Conservation (phyloP, 2,329 filamentous ascomycete genomes). For the Orbilia ellipsospora region DNA sequence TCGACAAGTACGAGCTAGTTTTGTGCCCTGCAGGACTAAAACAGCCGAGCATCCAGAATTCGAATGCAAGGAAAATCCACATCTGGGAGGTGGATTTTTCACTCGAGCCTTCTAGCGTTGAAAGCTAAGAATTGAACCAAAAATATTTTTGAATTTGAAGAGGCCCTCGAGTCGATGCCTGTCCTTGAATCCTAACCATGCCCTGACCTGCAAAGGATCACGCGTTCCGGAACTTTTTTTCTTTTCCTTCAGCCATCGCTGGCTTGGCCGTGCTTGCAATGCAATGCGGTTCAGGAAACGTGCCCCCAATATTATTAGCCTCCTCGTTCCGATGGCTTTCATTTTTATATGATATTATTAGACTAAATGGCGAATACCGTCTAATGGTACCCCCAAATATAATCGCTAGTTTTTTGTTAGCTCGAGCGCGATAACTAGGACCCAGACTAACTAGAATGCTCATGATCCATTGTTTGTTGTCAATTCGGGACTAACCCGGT, state of each 20-base stretch:
- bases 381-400: constrained; percentile 19
- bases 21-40: constrained; percentile 53
- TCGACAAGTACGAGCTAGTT: constrained; percentile 12
- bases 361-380: not conserved
- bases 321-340: not conserved
- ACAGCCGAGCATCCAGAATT: constrained; percentile 34
- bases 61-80: constrained; percentile 34
- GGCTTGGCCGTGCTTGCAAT: constrained; percentile 18
- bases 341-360: not conserved
- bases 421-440: not conserved
- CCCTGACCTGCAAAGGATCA: constrained; percentile 50
- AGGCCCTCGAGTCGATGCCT: constrained; percentile 52
- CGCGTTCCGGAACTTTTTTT: constrained; percentile 46
- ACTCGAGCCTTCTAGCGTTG: constrained; percentile 23
- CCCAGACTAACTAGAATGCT: not conserved
- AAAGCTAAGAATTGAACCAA: not conserved
- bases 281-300: not conserved
- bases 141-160: not conserved
- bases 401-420: constrained; percentile 32
- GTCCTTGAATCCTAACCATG: constrained; percentile 43
- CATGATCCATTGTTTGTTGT: not conserved
- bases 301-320: not conserved
- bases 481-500: constrained; percentile 34
- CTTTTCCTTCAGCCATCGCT: constrained; percentile 24
- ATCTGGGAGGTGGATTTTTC: constrained; percentile 49